Base-by-base conservation (phyloP, 169 alveolate species). In the Plasmodium sp. region DNA sequence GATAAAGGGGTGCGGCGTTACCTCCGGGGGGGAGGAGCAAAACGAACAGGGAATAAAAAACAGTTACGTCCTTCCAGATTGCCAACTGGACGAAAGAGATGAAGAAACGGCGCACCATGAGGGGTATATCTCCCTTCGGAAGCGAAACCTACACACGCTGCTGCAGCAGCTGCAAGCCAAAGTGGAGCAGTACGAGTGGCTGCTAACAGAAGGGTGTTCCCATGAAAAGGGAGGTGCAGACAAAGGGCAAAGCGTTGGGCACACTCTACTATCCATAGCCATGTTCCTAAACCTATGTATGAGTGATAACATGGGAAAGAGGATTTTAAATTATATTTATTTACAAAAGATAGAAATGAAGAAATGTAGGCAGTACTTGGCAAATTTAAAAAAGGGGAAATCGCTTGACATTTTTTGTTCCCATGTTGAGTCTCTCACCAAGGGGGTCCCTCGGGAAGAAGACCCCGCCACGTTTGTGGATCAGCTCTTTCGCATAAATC, bases 241-340 rank as follows among this genome's bases (percentile, higher is more conserved):
- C 77, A 16, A 67, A 67, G 33, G n/a, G 14, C 14, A 88, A 81
- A 83, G 58, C 67, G 73, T 73, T 18, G 84, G 84, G 51, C 22
- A 34, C 36, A 48, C 75, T 22, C 51, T 92, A 22, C 56, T 82
- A 12, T 82, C 92, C 56, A 45, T 82, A 22, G 77, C 77, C n/a
- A 81, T 92, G 45, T 83, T 92, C 75, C 10, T 92, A 72, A 92
- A 82, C 41, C 36, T 92, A 33, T 81, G 92, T 33, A 51, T 92
- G 31, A 92, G 82, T 82, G 95, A 92, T 2, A 92, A 92, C n/a
- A 92, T 83, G 51, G 36, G 39, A 16, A 92, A 82, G 79, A 71
- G 95, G 36, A 92, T 92, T 72, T n/a, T 92, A 14, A 92, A 92
- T 92, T 92, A 92, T 92, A 92, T 92, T 31, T 82, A 73, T 58